Percentiles rank a stretch among this genome's conserved stretches.
These are phyloP conservation scores for Leavenworthia alabamica DNA, from an alignment of 345 rosid genomes.

Conservation along the genomic window DNA sequence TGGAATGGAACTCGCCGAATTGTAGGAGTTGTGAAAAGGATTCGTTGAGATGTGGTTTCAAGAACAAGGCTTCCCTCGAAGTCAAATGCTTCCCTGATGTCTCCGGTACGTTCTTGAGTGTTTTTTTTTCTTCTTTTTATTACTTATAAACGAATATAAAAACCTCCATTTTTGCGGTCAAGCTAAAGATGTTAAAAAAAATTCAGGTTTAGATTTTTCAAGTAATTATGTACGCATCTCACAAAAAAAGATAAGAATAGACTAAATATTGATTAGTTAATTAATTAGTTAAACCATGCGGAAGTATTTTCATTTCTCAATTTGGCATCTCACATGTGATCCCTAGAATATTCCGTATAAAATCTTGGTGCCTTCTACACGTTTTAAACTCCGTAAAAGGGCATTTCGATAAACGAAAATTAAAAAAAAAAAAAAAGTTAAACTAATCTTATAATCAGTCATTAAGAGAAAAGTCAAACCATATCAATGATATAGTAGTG, in stretches of 20 bases:
- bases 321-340: neutral
- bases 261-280: neutral
- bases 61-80: conserved; percentile 27
- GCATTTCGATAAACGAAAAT: neutral
- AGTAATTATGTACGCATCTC: neutral
- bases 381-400: neutral
- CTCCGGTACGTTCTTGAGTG: conserved; percentile 27
- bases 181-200: neutral
- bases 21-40: conserved; percentile 51
- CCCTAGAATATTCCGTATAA: neutral
- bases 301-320: conserved; percentile 1
- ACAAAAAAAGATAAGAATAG: neutral
- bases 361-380: neutral
- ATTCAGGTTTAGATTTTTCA: neutral
- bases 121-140: neutral
- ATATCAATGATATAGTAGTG: too few species aligned
- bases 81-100: conserved; percentile 36
- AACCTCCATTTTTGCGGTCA: neutral
- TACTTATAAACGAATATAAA: neutral
- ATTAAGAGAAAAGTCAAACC: neutral
- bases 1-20: conserved; percentile 48
- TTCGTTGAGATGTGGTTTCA: conserved; percentile 40
- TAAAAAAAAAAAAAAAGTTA: neutral
- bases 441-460: neutral
- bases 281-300: neutral